These are phyloP conservation scores for Cytospora piceicola DNA, from an alignment of 2,329 filamentous ascomycete species.

Conservation along the genomic window DNA sequence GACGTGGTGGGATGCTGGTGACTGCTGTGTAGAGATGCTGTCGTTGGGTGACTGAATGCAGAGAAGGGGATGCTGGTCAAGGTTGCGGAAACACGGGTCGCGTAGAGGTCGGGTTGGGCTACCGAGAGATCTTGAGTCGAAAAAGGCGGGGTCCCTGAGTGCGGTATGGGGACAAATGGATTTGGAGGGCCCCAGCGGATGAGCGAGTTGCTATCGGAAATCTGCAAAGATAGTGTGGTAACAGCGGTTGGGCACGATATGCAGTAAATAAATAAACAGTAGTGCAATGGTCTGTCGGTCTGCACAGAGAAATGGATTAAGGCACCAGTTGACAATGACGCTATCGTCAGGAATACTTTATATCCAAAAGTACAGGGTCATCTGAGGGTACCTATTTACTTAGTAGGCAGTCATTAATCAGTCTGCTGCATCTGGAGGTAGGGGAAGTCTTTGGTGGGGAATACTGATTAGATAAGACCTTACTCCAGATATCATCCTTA, in stretches of 20 bases:
- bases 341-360: constrained; percentile 8
- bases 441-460: constrained; percentile 13
- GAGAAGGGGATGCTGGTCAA: background rate
- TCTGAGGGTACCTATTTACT: background rate
- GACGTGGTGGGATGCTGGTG: background rate
- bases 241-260: background rate
- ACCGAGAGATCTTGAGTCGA: background rate
- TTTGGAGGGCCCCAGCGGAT: background rate
- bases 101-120: background rate
- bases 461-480: constrained; percentile 20
- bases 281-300: background rate
- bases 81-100: background rate
- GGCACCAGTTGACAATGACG: constrained; percentile 13
- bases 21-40: background rate
- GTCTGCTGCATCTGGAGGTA: background rate
- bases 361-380: background rate
- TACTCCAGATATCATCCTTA: background rate
- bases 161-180: background rate
- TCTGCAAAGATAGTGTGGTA: background rate
- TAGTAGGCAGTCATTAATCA: background rate
- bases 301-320: background rate
- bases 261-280: background rate
- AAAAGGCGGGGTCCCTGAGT: background rate
- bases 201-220: background rate
- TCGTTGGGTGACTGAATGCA: background rate